Evolutionary conservation across 495 filamentous ascomycete genomes (phyloP).

Genomic region (Trichoderma reesei): DNA sequence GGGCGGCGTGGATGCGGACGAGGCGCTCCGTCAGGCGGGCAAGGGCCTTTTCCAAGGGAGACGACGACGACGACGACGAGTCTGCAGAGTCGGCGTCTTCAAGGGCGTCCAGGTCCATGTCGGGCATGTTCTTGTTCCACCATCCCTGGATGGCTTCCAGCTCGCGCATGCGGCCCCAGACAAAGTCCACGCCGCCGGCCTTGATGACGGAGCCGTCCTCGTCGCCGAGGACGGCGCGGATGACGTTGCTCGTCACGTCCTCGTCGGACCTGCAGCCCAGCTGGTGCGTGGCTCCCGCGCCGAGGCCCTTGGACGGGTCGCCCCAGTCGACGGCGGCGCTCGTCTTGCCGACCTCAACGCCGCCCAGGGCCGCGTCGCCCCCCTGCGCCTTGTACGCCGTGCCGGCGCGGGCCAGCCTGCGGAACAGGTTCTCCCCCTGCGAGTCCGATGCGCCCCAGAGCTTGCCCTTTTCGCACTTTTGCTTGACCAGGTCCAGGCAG

Average conservation of each 20-base stretch:
- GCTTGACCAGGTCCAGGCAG: conserved; percentile 83
- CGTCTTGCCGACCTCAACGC: conserved; percentile 45
- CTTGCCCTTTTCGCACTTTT: conserved; percentile 87
- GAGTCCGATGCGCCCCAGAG: conserved; percentile 68
- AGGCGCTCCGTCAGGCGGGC: conserved; percentile 45
- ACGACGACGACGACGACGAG: conserved; percentile 14
- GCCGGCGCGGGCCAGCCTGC: conserved; percentile 54
- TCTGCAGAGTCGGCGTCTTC: neutral
- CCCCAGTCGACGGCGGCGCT: conserved; percentile 89
- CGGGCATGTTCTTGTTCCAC: conserved; percentile 49
- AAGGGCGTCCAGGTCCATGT: conserved; percentile 13
- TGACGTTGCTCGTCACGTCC: conserved; percentile 61
- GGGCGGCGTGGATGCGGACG: conserved; percentile 55
- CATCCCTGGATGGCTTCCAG: conserved; percentile 75
- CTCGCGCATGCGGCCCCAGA: conserved; percentile 80
- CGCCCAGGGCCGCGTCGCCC: conserved; percentile 28
- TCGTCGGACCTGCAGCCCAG: conserved; percentile 68
- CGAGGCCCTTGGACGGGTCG: conserved; percentile 61
- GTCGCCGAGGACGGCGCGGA: conserved; percentile 60
- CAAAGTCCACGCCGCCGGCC: conserved; percentile 69
- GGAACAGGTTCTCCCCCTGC: conserved; percentile 78
- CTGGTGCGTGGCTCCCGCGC: conserved; percentile 56
- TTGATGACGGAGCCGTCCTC: conserved; percentile 51
- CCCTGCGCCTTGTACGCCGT: conserved; percentile 43
- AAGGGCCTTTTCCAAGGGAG: conserved; percentile 42